Base-by-base conservation (phyloP, 2,329 filamentous ascomycete species). In the Fusarium verticillioides region DNA sequence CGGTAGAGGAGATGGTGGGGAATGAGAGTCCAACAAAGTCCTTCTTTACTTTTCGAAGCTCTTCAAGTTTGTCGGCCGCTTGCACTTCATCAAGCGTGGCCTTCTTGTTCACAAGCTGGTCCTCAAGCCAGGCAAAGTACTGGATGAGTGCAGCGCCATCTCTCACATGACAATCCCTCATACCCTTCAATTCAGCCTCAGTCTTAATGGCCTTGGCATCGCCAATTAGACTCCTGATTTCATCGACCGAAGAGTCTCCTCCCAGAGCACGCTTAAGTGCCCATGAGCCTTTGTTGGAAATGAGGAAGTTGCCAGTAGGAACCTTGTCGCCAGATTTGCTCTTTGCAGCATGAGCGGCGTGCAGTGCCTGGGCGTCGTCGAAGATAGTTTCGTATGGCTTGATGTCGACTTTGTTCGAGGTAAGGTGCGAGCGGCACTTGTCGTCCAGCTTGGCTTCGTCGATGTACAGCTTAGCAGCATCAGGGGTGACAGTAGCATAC, bases 161-260 rank as follows among this genome's bases (percentile, higher is more conserved):
- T 72, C 96, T 91, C 75, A 98, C 90, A 80, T 99, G 96, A 80
- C 96, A 98, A 64, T 93, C 90, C 69, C 95, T 90, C 96, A 99
- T 98, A 69, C 96, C 96, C 77, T 94, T 90, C 49, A 98, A 85
- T 81, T 99, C 96, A 0, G 89, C 91, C 63, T 94, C 90, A 77
- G 98, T 99, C 85, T 99, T 99, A 81, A 98, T 87, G 12, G 96
- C 95, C 84, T 99, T 99, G 40, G 95, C 90, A 82, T 98, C 95
- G 9, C 91, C 92, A 65, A 99, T 89, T 2, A 95, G 95, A 78
- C 95, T 98, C 75, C 96, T 89, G 26, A 93, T 85, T 79, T 98
- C 95, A 61, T 98, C 95, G 5, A 97, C 94, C 67, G 92, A 90
- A 13, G 93, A 89, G 52, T 96, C 93, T 12, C 95, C 96, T 32